phyloP scores from a whole-genome alignment of 1,284 basidiomycete genomes.

The Porogramme epimiltina region DNA sequence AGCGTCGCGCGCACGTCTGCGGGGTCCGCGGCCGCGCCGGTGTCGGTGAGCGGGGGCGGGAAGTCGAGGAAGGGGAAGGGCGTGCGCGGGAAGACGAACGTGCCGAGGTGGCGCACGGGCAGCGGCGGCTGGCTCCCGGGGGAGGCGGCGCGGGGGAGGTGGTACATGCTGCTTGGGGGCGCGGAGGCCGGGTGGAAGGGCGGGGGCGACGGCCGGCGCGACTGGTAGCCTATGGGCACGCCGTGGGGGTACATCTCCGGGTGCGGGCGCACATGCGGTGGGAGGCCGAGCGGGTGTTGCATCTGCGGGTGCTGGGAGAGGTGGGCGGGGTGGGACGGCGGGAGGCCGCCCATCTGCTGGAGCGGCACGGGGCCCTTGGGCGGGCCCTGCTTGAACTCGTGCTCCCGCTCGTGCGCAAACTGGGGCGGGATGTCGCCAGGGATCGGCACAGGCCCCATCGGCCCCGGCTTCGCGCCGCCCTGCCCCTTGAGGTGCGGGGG shows the following conservation, averaged over 20 bases:
- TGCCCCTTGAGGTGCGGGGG: conserved; percentile 8
- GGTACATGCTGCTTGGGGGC: conserved; percentile 6
- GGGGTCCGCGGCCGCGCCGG: conserved; percentile 29
- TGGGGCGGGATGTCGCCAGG: conserved; percentile 19
- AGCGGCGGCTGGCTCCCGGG: conserved; percentile 23
- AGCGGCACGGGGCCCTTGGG: conserved; percentile 17
- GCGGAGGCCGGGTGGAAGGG: conserved; percentile 9
- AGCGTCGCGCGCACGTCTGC: conserved; percentile 63
- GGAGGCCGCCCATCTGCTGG: conserved; percentile 9
- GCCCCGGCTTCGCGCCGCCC: conserved; percentile 11
- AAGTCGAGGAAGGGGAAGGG: conserved; percentile 45
- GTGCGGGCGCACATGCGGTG: no score
- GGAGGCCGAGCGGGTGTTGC: conserved; percentile 22
- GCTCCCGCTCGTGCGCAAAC: conserved; percentile 19
- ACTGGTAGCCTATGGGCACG: conserved; percentile 13
- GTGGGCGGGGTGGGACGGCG: conserved; percentile 16
- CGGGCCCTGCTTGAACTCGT: conserved; percentile 17
- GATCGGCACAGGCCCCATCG: conserved; percentile 2
- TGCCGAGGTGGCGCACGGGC: conserved; percentile 53
- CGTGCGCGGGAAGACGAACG: conserved; percentile 49
- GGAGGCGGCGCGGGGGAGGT: conserved; percentile 22
- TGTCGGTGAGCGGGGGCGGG: conserved; percentile 22
- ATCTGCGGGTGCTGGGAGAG: conserved; percentile 15
- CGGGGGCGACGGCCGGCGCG: conserved; percentile 20
- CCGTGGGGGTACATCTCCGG: conserved; percentile 12